Base-by-base conservation (phyloP, 805 yeast genomes). In the Lipomyces yamanashiensis region DNA sequence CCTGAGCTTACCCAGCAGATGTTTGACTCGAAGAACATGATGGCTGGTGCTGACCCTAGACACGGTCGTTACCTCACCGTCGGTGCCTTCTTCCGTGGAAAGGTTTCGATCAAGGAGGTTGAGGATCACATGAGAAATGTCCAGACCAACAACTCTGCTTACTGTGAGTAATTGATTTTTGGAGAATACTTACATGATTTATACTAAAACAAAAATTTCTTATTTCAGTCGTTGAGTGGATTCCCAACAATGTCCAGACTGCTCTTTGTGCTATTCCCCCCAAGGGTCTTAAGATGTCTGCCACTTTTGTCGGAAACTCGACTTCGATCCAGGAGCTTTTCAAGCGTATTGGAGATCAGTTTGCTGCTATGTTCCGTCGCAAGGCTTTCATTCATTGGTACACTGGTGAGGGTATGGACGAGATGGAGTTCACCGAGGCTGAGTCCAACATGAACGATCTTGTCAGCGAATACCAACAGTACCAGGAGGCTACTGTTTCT, bases 341-440 rank as follows among this genome's bases (percentile, higher is more conserved):
- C 80, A 87, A 88, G 77, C 86, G 98, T 79, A 88, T 91, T 60
- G 93, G 96, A 66, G 89, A 86, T 73, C 97, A 92, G 79, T 92
- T 92, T 78, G 84, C 89, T 73, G 93, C 92, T 63, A 92, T 92
- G 98, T 92, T 90, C 80, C 87, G 90, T 77, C 87, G 95, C 80
- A 88, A 88, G 77, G 98, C 98, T 68, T 92, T 92, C 86, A 86
- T 92, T 78, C 98, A 92, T 78, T 92, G 97, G 97, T 92, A 92
- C 80, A 89, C 96, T 15, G 84, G 88, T 71, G 98, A 92, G 79
- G 97, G 98, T 80, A 92, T 92, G 97, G 98, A 92, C 73, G 96
- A 89, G 79, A 84, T 87, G 83, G 98, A 92, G 80, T 92, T 92
- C 79, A 85, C 92, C 63, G 97, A 92, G 80, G 98, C 98, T 59